These are phyloP conservation scores for Microcyclospora tardicrescens DNA, from an alignment of 2,329 filamentous ascomycete species.

Conservation along the genomic window DNA sequence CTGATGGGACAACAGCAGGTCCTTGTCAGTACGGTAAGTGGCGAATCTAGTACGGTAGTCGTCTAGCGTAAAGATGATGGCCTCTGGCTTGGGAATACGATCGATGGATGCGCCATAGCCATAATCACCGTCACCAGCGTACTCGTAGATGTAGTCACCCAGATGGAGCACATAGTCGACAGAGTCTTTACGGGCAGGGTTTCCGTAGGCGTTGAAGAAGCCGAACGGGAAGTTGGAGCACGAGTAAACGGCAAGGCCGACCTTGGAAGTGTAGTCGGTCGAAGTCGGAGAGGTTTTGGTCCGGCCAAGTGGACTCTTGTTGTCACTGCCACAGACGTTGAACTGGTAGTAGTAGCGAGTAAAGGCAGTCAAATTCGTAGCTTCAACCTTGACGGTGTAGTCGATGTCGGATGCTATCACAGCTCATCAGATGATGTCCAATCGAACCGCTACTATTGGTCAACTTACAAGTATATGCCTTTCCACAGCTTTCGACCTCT, in stretches of 20 bases:
- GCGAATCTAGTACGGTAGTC: slow-evolving; percentile 48
- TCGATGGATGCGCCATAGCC: slow-evolving; percentile 38
- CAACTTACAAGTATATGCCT: slow-evolving; percentile 50
- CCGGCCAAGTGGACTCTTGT: slow-evolving; percentile 48
- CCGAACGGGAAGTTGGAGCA: slow-evolving; percentile 50
- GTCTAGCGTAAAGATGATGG: slow-evolving; percentile 39
- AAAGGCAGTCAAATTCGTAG: slow-evolving; percentile 46
- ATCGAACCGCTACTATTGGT: too few species aligned
- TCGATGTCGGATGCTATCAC: slow-evolving; percentile 44
- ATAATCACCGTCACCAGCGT: slow-evolving; percentile 27
- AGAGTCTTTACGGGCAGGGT: slow-evolving; percentile 29
- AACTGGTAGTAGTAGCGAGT: slow-evolving; percentile 61
- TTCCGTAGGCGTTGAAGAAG: slow-evolving; percentile 27
- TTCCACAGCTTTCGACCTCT: slow-evolving; percentile 42
- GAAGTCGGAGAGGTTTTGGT: slow-evolving; percentile 56
- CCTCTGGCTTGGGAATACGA: slow-evolving; percentile 41
- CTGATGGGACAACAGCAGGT: slow-evolving; percentile 44
- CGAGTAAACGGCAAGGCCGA: slow-evolving; percentile 57
- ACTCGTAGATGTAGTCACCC: slow-evolving; percentile 54
- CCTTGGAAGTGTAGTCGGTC: slow-evolving; percentile 42
- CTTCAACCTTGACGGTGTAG: slow-evolving; percentile 64
- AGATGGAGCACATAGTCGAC: slow-evolving; percentile 35
- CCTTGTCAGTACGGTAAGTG: slow-evolving; percentile 48
- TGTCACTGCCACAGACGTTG: slow-evolving; percentile 50
- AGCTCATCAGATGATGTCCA: too few species aligned